A percentile compares a stretch with the other conserved stretches of the same genome.
Conservation (phyloP, 495 filamentous ascomycete genomes). For the Acidomyces sp. region DNA sequence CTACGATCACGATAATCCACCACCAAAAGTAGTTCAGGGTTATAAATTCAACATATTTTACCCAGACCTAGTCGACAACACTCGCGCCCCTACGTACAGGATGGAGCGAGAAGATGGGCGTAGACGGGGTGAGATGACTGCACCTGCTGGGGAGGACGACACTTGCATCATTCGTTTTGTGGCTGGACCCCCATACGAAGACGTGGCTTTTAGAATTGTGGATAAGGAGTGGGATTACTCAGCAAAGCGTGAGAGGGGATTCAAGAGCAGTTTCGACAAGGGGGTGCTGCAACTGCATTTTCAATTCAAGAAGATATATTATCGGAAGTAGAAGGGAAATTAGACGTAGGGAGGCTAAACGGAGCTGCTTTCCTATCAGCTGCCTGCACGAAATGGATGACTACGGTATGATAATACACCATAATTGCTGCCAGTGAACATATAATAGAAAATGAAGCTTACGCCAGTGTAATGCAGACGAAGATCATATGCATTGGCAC, state of each 20-base stretch:
- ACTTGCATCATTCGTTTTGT: slow-evolving; percentile 94
- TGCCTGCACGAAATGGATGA: no score
- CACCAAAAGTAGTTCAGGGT: slow-evolving; percentile 94
- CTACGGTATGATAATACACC: no score
- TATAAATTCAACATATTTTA: slow-evolving; percentile 99
- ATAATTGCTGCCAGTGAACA: no score
- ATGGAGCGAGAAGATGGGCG: slow-evolving; percentile 87
- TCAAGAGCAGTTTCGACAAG: slow-evolving; percentile 96
- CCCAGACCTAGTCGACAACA: slow-evolving; percentile 92
- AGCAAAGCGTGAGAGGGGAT: slow-evolving; percentile 87
- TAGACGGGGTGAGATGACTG: slow-evolving; percentile 80
- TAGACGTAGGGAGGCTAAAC: no score
- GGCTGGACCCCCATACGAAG: slow-evolving; percentile 90
- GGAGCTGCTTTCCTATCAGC: no score
- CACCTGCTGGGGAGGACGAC: slow-evolving; percentile 92
- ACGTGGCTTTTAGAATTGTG: slow-evolving; percentile 94
- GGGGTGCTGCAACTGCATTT: slow-evolving; percentile 96
- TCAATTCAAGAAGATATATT: slow-evolving; percentile 73
- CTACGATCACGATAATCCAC: slow-evolving; percentile 97
- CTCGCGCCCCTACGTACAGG: slow-evolving; percentile 83
- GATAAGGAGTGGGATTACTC: slow-evolving; percentile 99
- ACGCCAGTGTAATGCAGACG: no score
- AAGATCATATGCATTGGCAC: no score
- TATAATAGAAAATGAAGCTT: no score
- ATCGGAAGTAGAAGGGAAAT: not conserved